These are phyloP conservation scores for Sclerotinia spermophila DNA, from an alignment of 2,329 filamentous ascomycete species.

Conservation along the genomic window DNA sequence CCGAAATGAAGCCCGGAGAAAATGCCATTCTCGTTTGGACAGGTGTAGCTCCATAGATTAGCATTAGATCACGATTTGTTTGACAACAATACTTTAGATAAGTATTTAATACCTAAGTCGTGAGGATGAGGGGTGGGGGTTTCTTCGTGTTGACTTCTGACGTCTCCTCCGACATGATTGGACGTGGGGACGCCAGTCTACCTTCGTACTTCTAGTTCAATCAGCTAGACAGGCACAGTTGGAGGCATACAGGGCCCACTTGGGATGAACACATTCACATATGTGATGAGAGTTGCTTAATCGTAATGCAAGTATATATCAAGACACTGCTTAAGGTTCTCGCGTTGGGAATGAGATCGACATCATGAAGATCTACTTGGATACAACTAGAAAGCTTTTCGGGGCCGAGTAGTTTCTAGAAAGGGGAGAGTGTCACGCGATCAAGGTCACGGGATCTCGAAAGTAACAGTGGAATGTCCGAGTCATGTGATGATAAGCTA, in stretches of 20 bases:
- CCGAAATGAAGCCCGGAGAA: constrained; percentile 9
- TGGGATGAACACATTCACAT: constrained; percentile 1
- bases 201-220: neutral
- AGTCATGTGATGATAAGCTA: constrained; percentile 8
- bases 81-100: neutral
- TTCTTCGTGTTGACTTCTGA: neutral
- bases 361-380: neutral
- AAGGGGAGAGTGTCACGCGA: neutral
- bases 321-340: neutral
- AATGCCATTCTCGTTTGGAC: neutral
- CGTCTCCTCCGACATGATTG: neutral
- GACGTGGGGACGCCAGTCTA: neutral
- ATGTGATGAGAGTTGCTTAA: constrained; percentile 11
- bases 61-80: neutral
- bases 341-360: neutral
- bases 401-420: neutral
- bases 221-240: neutral
- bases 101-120: neutral
- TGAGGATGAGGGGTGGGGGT: neutral
- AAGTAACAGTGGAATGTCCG: rapidly evolving
- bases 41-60: neutral
- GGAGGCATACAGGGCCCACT: neutral
- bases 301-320: neutral
- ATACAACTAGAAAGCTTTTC: neutral
- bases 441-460: neutral